Conservation (phyloP, 495 filamentous ascomycete species). For the Penicillium fimorum region DNA sequence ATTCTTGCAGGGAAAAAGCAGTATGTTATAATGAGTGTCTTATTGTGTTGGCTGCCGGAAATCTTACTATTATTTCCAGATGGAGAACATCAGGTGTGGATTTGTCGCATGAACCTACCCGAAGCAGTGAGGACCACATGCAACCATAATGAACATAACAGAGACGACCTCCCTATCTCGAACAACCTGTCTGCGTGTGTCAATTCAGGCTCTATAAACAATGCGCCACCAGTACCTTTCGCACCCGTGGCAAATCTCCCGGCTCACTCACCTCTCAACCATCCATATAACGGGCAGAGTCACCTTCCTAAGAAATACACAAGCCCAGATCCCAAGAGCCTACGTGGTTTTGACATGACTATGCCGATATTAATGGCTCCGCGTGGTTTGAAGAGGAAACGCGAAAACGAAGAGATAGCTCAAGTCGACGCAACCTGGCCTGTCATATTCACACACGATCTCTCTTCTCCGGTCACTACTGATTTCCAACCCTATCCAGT, state of each 20-base stretch:
- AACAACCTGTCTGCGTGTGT: neutral
- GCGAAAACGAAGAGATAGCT: neutral
- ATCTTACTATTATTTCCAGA: neutral
- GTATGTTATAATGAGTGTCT: neutral
- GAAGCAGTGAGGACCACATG: neutral
- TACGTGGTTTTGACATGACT: neutral
- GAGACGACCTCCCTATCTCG: neutral
- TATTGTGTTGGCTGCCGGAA: neutral
- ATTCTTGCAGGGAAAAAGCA: neutral
- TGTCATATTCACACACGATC: neutral
- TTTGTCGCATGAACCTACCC: neutral
- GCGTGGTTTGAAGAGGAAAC: neutral
- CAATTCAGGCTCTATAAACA: neutral
- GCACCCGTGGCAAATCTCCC: neutral
- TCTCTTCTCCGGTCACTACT: neutral
- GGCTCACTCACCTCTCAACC: neutral
- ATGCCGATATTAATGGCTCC: neutral
- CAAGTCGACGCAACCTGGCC: neutral
- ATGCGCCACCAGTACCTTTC: neutral
- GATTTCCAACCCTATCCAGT: neutral
- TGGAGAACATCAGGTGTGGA: neutral
- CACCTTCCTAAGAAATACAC: neutral
- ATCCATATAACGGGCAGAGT: neutral
- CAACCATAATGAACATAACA: neutral
- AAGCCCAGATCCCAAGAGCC: neutral